Conservation (phyloP, 768 basidiomycete genomes). For the Termitomyces sp. region DNA sequence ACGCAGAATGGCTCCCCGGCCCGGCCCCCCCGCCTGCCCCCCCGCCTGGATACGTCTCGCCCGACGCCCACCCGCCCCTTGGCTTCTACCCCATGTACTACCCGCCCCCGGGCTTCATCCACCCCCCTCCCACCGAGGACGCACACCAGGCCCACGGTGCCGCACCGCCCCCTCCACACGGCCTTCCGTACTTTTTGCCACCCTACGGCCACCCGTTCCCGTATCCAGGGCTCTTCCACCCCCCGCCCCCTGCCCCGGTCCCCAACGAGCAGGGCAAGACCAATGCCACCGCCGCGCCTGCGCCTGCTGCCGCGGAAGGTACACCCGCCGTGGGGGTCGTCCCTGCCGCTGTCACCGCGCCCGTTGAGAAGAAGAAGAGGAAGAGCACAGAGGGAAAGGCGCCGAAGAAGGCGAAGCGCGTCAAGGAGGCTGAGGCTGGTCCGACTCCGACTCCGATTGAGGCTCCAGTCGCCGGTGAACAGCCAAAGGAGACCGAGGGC, state of each 20-base stretch:
- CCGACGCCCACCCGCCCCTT: constrained; percentile 26
- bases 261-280: neutral
- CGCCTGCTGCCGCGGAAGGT: neutral
- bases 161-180: neutral
- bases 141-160: neutral
- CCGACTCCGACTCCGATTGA: neutral
- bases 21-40: neutral
- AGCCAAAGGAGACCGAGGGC: neutral
- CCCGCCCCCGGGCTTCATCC: constrained; percentile 27
- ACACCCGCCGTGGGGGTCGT: neutral
- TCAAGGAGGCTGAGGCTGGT: neutral
- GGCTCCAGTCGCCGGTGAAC: neutral
- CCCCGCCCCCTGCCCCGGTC: neutral
- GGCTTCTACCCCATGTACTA: constrained; percentile 38
- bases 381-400: neutral
- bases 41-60: constrained; percentile 23
- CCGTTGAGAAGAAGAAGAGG: neutral
- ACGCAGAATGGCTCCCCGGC: constrained; percentile 1
- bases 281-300: no score
- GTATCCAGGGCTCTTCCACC: neutral
- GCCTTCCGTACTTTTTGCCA: neutral
- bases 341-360: no score
- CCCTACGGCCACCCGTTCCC: neutral
- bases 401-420: neutral
- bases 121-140: neutral